Evolutionary conservation across 305 asterid species (phyloP), one percentile per base, ranked within the genome.

Genomic region (Fraxinus angustifolia): DNA sequence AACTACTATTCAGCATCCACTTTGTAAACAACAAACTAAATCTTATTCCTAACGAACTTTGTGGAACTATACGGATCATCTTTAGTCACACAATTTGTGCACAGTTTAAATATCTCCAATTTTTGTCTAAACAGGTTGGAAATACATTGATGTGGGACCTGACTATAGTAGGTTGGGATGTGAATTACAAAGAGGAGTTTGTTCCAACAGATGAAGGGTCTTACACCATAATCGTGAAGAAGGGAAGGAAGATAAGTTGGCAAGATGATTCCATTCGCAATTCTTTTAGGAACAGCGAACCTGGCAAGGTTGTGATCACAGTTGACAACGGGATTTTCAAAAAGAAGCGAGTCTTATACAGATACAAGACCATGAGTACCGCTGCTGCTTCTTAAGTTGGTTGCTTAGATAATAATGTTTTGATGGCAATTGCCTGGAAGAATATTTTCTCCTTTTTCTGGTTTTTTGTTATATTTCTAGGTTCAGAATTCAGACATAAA

Each of bases 161-260:
- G 84, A 80, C 85, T 2, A 82, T 91, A 14, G 45, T 83, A 35
- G 96, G 93, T 17, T 92, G 94, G 93, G 95, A 91, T 77, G 91
- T 91, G 11, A 88, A 79, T 62, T 92, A 92, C 91, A 88, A 80
- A 77, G 95, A 90, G 79, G 94, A 92, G 73, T 92, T 91, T 78
- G 87, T 89, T 23, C 92, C 96, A 14, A 75, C 81, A 0, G 87
- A 87, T 60, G 93, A 90, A 34, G 80, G 58, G 6, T 90, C 94
- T 0, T 91, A 91, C 65, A 87, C 92, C 6, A 3, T 91, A 12
- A 88, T 90, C 19, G 91, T 92, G 77, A 86, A 83, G 85, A 92
- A 86, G 82, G 88, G 35, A 8, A 71, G 83, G 78, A 89, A 83
- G 79, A 86, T 90, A 33, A 87, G 83, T 42, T 87, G 90, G 84